Evolutionary conservation across 805 yeast genomes (phyloP).

Genomic region (Wickerhamiella nectarea): DNA sequence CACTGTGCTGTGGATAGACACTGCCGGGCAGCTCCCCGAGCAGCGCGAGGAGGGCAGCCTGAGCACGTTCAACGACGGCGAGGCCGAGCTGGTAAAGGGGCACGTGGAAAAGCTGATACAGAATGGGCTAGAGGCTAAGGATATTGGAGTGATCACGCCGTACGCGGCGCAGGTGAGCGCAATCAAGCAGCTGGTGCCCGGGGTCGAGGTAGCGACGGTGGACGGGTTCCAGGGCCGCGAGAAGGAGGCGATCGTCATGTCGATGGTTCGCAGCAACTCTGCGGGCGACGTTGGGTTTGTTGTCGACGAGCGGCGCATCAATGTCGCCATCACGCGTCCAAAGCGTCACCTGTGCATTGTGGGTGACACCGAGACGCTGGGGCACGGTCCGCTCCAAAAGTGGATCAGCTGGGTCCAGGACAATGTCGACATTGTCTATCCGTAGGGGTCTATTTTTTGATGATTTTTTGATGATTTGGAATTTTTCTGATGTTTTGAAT

Average conservation of each 20-base stretch:
- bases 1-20: constrained; percentile 73
- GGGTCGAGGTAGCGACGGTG: constrained; percentile 71
- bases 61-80: constrained; percentile 58
- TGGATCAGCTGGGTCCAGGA: constrained; percentile 10
- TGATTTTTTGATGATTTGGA: too few species aligned
- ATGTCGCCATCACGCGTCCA: constrained; percentile 89
- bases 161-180: constrained; percentile 73
- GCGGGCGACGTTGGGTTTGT: constrained; percentile 65
- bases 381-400: not conserved
- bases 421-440: constrained; percentile 7
- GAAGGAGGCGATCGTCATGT: constrained; percentile 68
- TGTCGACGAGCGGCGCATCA: constrained; percentile 62
- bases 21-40: constrained; percentile 64
- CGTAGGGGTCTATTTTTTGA: too few species aligned
- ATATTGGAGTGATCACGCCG: constrained; percentile 81
- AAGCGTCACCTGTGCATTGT: constrained; percentile 70
- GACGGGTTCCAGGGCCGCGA: constrained; percentile 98
- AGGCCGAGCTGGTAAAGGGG: constrained; percentile 43
- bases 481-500: too few species aligned
- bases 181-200: constrained; percentile 34
- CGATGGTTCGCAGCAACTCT: constrained; percentile 72
- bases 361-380: constrained; percentile 40
- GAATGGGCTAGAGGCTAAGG: constrained; percentile 38
- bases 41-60: constrained; percentile 27
- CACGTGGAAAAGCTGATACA: constrained; percentile 42